phyloP scores from a whole-genome alignment of 306 rosid genomes.

The Cucumis hystrix region DNA sequence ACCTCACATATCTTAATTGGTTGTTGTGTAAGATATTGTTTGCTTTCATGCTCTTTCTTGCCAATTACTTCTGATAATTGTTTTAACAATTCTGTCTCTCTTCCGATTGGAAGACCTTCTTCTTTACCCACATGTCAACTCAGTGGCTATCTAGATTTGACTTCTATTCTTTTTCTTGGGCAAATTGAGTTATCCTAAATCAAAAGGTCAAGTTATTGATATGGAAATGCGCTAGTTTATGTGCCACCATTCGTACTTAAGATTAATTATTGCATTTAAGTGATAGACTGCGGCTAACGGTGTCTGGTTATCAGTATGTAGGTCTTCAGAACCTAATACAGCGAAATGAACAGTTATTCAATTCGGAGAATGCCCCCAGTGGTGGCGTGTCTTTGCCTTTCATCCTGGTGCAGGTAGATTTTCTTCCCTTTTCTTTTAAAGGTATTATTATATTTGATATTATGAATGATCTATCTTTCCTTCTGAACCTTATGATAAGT shows the following conservation, averaged over 20 bases:
- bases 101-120: neutral
- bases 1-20: neutral
- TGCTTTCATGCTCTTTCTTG: neutral
- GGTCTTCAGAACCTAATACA: constrained; percentile 88
- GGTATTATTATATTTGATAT: neutral
- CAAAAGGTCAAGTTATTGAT: neutral
- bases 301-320: constrained; percentile 37
- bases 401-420: constrained; percentile 79
- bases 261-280: neutral
- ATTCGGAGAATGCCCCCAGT: constrained; percentile 73
- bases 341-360: constrained; percentile 74
- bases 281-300: neutral
- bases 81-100: neutral
- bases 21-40: too few relatives aligned
- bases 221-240: neutral
- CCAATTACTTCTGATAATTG: neutral
- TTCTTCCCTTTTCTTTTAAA: constrained; percentile 11
- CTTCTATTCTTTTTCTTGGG: neutral
- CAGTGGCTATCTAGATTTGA: neutral
- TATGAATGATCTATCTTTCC: neutral
- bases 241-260: neutral
- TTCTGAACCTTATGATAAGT: neutral
- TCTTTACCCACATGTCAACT: neutral
- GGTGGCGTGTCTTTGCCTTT: constrained; percentile 97
- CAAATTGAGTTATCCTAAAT: neutral